Base-by-base conservation (phyloP, 805 yeast species). In the Zygoascus ofunaensis region DNA sequence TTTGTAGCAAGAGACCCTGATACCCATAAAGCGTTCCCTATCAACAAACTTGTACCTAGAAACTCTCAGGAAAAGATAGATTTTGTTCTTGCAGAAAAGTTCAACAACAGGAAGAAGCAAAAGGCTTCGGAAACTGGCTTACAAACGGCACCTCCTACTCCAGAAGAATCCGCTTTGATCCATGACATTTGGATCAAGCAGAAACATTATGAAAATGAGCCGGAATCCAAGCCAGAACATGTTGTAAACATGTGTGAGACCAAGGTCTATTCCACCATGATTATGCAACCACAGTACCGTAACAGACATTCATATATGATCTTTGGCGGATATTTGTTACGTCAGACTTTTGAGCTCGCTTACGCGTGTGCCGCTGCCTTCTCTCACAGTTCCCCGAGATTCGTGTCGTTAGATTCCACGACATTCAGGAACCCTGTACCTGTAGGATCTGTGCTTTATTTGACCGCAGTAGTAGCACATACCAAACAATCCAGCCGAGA, bases 221-320 rank as follows among this genome's bases (percentile, higher is more conserved):
- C 60, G 4, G 57, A 53, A 7, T 48, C 60, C 5, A 62, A 65
- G 45, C 80, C 82, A n/a, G 62, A 62, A 20, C 75, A 74, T 49
- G 61, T 80, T 24, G 67, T 71, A 37, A 75, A 75, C 53, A 83
- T 87, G 94, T 72, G 74, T 41, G 81, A 85, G 49, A 80, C 96
- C 1, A 66, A 62, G 42, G 72, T 84, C 43, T 69, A 74, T 42
- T 82, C 94, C 8, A 85, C 95, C 4, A 74, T 81, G 56, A 79
- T 87, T 64, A 90, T 89, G 90, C 97, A 89, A 65, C 97, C 97
- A 1, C 97, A 89, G 67, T 89, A 87, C 67, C 77, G 97, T 65
- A 89, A 89, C 69, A 77, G 95, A 61, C 95, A 89, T 61, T 83
- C 94, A 3, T 86, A 82, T 65, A 87, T 87, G 86, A 85, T 89